phyloP scores from a whole-genome alignment of 352 stramenopile species.

The Globisporangium barbulae region DNA sequence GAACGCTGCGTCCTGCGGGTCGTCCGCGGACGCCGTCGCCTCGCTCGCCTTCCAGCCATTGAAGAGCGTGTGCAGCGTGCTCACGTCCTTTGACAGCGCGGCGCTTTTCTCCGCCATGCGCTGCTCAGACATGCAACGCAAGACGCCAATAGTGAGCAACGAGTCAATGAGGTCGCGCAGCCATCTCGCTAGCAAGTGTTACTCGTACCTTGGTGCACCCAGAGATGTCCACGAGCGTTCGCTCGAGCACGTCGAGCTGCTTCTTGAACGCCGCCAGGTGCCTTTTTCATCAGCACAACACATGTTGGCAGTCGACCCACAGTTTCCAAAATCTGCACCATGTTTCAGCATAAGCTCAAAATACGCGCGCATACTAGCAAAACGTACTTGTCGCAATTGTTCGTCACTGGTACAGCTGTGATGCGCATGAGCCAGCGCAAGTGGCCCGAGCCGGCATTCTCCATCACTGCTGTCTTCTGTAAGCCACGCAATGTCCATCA shows the following conservation, averaged over 20 bases:
- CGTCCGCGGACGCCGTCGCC: constrained; percentile 12
- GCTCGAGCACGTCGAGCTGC: constrained; percentile 58
- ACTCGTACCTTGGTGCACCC: constrained; percentile 40
- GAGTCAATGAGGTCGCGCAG: neutral
- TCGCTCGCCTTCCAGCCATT: constrained; percentile 53
- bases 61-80: constrained; percentile 45
- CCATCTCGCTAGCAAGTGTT: neutral
- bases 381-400: constrained; percentile 38
- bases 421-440: constrained; percentile 69
- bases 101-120: constrained; percentile 56
- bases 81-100: constrained; percentile 52
- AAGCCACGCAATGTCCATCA: constrained; percentile 7
- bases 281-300: constrained; percentile 17
- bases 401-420: constrained; percentile 26
- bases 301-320: neutral
- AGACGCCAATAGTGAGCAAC: neutral
- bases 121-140: constrained; percentile 12
- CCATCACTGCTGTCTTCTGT: constrained; percentile 35
- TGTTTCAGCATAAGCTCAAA: neutral
- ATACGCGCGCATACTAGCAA: neutral
- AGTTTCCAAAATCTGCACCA: neutral
- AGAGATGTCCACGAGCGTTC: constrained; percentile 41
- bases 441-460: constrained; percentile 58
- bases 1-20: constrained; percentile 28
- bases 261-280: constrained; percentile 48